Percentiles rank a stretch among this genome's conserved stretches.
phyloP scores from a whole-genome alignment of 768 basidiomycete genomes.

The Mycena galericulata region DNA sequence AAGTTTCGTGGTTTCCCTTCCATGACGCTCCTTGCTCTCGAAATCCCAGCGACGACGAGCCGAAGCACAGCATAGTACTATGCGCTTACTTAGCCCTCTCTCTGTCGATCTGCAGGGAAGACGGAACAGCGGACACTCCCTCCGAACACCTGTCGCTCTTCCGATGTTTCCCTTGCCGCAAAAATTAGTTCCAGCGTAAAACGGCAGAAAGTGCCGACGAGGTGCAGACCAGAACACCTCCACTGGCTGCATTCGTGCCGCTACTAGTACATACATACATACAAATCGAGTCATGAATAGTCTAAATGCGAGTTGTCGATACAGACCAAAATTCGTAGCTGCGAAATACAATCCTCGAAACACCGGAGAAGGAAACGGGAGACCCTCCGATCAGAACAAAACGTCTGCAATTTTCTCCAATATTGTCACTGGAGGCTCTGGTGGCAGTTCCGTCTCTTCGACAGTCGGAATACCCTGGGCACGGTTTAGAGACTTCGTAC shows the following conservation, averaged over 20 bases:
- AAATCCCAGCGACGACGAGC: no score
- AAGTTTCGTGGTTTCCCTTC: no score
- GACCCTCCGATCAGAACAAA: constrained; percentile 59
- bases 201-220: constrained; percentile 20
- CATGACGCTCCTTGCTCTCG: no score
- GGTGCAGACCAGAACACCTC: no score
- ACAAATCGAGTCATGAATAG: not conserved
- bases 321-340: not conserved
- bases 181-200: not conserved
- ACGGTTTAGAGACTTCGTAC: constrained; percentile 2
- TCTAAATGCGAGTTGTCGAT: not conserved
- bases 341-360: not conserved
- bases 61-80: no score
- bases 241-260: no score
- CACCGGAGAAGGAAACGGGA: not conserved
- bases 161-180: not conserved
- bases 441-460: constrained; percentile 75
- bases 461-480: constrained; percentile 71
- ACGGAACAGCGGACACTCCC: no score
- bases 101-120: no score
- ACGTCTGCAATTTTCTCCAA: constrained; percentile 60
- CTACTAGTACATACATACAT: not conserved
- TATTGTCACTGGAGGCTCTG: constrained; percentile 62
- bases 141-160: not conserved
- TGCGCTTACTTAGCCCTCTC: no score